Percentiles rank a stretch among this genome's conserved stretches.
phyloP scores from a whole-genome alignment of 208 protist species.

The Crithidia sp. region DNA sequence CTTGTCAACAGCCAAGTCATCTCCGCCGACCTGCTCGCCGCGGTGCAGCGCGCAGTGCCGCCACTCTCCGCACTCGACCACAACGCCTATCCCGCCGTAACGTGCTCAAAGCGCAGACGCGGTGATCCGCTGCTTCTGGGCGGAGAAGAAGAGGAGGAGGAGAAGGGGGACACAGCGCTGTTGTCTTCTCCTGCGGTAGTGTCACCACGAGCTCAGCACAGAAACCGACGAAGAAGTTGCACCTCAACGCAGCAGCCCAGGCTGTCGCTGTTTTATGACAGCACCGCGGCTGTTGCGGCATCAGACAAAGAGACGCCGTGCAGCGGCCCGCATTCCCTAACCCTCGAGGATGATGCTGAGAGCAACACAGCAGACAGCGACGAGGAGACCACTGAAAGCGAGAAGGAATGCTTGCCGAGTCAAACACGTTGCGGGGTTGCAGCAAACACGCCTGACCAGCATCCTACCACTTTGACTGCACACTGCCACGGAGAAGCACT shows the following conservation, averaged over 20 bases:
- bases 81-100: background rate
- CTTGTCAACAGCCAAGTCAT: conserved; percentile 9
- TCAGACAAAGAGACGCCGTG: background rate
- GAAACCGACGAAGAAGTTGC: too few species aligned
- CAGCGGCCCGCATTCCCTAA: background rate
- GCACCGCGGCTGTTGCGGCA: background rate
- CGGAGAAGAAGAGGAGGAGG: background rate
- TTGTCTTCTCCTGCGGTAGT: too few species aligned
- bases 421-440: too few species aligned
- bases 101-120: too few species aligned
- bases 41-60: background rate
- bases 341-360: background rate
- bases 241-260: background rate
- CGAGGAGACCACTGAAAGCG: too few species aligned
- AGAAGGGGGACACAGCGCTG: background rate
- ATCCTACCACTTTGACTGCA: too few species aligned
- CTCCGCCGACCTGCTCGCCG: conserved; percentile 2
- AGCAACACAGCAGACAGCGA: conserved; percentile 2
- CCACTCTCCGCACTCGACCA: background rate
- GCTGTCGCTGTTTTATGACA: background rate
- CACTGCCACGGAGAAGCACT: too few species aligned
- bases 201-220: too few species aligned
- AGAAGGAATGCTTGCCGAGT: too few species aligned
- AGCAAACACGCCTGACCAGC: too few species aligned
- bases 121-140: background rate